phyloP scores from a whole-genome alignment of 1,284 basidiomycete genomes.

The Sporisorium reilianum region DNA sequence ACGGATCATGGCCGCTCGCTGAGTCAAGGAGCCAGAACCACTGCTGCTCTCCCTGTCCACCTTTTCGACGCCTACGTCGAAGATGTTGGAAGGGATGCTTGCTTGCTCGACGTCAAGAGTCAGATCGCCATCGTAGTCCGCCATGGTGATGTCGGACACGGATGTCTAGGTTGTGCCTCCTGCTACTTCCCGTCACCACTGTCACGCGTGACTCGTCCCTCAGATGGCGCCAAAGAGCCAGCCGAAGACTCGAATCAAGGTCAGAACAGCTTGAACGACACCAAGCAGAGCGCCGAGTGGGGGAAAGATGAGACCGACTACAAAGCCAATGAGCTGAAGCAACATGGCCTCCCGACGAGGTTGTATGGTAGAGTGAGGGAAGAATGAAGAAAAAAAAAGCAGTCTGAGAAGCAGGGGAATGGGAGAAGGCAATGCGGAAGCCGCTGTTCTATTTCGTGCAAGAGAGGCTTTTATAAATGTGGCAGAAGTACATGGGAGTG shows the following conservation, averaged over 20 bases:
- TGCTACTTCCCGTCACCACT: too few relatives aligned
- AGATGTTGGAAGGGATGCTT: not conserved
- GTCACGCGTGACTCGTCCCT: too few relatives aligned
- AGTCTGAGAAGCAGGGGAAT: too few relatives aligned
- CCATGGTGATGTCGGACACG: not conserved
- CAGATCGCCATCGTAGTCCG: not conserved
- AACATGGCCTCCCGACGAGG: too few relatives aligned
- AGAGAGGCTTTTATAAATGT: not conserved
- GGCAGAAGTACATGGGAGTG: slow-evolving; percentile 9
- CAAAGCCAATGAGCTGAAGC: too few relatives aligned
- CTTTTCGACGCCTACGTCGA: too few relatives aligned
- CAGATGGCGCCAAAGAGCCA: too few relatives aligned
- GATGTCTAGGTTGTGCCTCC: not conserved
- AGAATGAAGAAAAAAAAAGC: too few relatives aligned
- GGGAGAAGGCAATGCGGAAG: not conserved
- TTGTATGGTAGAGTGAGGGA: too few relatives aligned
- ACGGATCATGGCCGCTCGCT: slow-evolving; percentile 33
- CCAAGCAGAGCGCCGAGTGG: not conserved
- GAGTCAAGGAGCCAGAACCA: slow-evolving; percentile 26
- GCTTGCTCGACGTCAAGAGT: not conserved
- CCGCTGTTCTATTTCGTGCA: slow-evolving; percentile 3
- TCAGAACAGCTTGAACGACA: not conserved
- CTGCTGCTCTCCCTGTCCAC: not conserved
- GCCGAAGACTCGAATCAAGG: not conserved
- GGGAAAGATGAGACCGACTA: not conserved